Evolutionary conservation across 768 basidiomycete genomes (phyloP), one percentile per base, ranked within the genome.

Genomic region (Lactifluus pinguis): DNA sequence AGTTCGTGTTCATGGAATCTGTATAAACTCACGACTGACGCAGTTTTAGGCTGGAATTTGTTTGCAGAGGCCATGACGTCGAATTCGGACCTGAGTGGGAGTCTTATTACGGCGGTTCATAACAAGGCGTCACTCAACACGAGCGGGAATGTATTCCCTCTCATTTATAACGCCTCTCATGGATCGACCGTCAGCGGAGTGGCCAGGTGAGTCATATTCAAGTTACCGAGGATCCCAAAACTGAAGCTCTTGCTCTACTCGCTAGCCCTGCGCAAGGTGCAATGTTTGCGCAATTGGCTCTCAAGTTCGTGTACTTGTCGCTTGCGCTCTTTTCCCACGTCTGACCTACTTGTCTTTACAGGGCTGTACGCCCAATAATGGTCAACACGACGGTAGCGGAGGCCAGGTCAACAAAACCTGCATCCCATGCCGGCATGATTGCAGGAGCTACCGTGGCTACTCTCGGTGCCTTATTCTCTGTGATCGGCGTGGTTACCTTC

Each of bases 201-300:
- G 39, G 58, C 64, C 15, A 65, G 62, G 64, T 65, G 41, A 30
- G 62, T 21, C 55, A 47, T 14, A 38, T 25, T 21, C 11, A 21
- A n/a, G 14, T 25, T 39, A 3, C 13, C 19, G 10, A 13, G 19
- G 25, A 11, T 49, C 2, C 10, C 17, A 41, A n/a, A n/a, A 36
- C 34, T 44, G 14, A 53, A 15, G 15, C 6, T 25, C n/a, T 41
- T 1, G 6, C 15, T 4, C 14, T 8, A 3, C 7, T 19, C 34
- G 30, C n/a, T 25, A 69, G 68, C 49, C 67, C 68, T 17, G 67
- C 63, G 6, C 62, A 65, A 11, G 68, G 68, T 38, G 68, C 62
- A 10, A 56, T 69, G 55, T 69, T 61, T 56, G 68, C 68, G 6
- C 67, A 63, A 21, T 50, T 69, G 11, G 67, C 68, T 21, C 49